phyloP scores from a whole-genome alignment of 2,329 filamentous ascomycete species.

The Aureobasidium melanogenum region DNA sequence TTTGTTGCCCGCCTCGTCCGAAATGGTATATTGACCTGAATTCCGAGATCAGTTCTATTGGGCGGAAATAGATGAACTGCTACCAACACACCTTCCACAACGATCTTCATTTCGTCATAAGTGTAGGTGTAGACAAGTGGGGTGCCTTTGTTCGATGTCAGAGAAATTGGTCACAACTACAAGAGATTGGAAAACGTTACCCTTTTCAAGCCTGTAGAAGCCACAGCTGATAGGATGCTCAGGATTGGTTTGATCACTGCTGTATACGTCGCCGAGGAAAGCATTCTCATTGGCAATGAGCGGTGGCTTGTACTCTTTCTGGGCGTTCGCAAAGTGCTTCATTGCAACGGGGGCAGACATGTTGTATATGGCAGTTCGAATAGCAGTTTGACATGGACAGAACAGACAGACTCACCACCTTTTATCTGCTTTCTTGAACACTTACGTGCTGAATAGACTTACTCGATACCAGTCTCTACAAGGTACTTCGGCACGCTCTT shows the following conservation, averaged over 20 bases:
- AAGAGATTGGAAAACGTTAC: slow-evolving; percentile 1
- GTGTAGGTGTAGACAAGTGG: slow-evolving; percentile 60
- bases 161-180: neutral
- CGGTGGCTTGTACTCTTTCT: slow-evolving; percentile 53
- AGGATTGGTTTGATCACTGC: slow-evolving; percentile 45
- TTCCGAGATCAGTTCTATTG: neutral
- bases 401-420: neutral
- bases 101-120: slow-evolving; percentile 68
- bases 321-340: slow-evolving; percentile 49
- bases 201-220: slow-evolving; percentile 60
- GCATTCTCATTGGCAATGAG: slow-evolving; percentile 61
- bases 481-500: neutral
- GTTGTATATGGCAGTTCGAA: slow-evolving; percentile 5
- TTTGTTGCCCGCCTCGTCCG: slow-evolving; percentile 52
- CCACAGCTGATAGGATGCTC: slow-evolving; percentile 54
- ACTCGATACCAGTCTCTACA: neutral
- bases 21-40: slow-evolving; percentile 31
- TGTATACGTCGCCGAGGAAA: slow-evolving; percentile 53
- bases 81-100: slow-evolving; percentile 57
- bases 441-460: neutral
- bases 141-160: slow-evolving; percentile 32
- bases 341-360: slow-evolving; percentile 29
- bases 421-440: neutral
- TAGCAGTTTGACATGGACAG: neutral
- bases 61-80: too few relatives aligned